These are phyloP conservation scores for Nigrograna mackinnonii DNA, from an alignment of 2,329 filamentous ascomycete species.

Conservation along the genomic window DNA sequence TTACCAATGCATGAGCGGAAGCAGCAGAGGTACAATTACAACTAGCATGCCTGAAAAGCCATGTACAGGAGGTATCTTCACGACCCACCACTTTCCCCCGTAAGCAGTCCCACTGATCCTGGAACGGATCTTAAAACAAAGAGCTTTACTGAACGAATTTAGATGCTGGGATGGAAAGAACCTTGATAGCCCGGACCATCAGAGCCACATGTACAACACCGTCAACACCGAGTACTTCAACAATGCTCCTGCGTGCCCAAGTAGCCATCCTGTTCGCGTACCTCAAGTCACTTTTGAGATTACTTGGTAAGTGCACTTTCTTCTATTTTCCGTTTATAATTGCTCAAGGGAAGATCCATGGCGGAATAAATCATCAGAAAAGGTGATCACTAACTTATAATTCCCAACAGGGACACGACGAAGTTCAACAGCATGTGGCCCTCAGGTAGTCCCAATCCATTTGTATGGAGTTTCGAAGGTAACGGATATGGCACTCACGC, in stretches of 20 bases:
- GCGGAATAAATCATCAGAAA: no score
- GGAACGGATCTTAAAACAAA: neutral
- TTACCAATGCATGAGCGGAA: conserved; percentile 22
- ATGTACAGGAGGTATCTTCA: conserved; percentile 28
- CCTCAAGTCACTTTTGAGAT: conserved; percentile 29
- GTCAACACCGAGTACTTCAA: conserved; percentile 20
- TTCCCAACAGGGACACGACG: no score
- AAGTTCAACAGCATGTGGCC: conserved; percentile 29
- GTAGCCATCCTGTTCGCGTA: conserved; percentile 22
- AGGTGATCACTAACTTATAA: no score
- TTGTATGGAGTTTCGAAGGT: conserved; percentile 24
- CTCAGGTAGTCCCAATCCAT: conserved; percentile 16
- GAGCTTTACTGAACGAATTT: conserved; percentile 3
- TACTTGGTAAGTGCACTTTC: no score
- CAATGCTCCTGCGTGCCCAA: conserved; percentile 23
- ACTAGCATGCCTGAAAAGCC: conserved; percentile 22
- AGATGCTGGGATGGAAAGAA: conserved; percentile 52
- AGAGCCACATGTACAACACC: conserved; percentile 47
- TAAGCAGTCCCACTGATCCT: conserved; percentile 8
- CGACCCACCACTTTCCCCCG: conserved; percentile 27
- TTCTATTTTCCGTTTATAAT: no score
- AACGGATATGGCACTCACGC: conserved; percentile 22
- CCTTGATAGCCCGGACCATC: conserved; percentile 57
- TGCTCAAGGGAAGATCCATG: no score
- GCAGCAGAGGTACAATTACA: conserved; percentile 20